These are phyloP conservation scores for Alternaria brassicicola DNA, from an alignment of 2,329 filamentous ascomycete genomes.

Conservation along the genomic window DNA sequence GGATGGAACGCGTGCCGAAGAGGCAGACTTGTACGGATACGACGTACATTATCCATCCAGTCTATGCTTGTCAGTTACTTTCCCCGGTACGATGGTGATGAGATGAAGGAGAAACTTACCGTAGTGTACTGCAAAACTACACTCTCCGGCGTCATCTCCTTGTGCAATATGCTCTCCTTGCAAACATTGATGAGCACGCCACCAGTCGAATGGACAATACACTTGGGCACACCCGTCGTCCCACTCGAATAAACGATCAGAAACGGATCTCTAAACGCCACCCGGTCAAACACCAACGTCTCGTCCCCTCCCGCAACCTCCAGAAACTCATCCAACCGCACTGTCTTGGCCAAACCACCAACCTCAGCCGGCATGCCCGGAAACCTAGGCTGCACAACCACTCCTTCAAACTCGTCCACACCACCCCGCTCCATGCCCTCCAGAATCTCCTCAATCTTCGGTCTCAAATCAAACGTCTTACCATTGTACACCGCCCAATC, in stretches of 20 bases:
- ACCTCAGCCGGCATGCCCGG: slow-evolving; percentile 63
- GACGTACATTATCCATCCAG: slow-evolving; percentile 84
- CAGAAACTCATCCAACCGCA: slow-evolving; percentile 53
- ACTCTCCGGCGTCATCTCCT: slow-evolving; percentile 52
- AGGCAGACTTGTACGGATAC: slow-evolving; percentile 64
- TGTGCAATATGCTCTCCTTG: slow-evolving; percentile 67
- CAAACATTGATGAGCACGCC: slow-evolving; percentile 63
- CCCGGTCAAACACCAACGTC: slow-evolving; percentile 61
- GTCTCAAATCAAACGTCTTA: slow-evolving; percentile 71
- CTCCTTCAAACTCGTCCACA: slow-evolving; percentile 65
- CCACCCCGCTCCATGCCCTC: slow-evolving; percentile 64
- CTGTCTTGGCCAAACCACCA: slow-evolving; percentile 56
- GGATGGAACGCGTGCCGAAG: slow-evolving; percentile 64
- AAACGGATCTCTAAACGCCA: slow-evolving; percentile 76
- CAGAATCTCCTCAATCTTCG: slow-evolving; percentile 73
- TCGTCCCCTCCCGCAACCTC: slow-evolving; percentile 46
- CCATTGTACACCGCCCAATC: slow-evolving; percentile 81
- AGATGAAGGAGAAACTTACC: slow-evolving; percentile 28
- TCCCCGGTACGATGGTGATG: too few relatives aligned
- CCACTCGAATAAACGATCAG: slow-evolving; percentile 79
- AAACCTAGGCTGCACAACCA: slow-evolving; percentile 73
- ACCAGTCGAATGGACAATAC: slow-evolving; percentile 79
- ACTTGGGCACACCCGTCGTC: slow-evolving; percentile 83
- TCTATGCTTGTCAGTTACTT: slow-evolving; percentile 22
- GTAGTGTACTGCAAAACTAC: slow-evolving; percentile 65